phyloP scores from a whole-genome alignment of 805 yeast genomes.

The Metschnikowia vanudenii region DNA sequence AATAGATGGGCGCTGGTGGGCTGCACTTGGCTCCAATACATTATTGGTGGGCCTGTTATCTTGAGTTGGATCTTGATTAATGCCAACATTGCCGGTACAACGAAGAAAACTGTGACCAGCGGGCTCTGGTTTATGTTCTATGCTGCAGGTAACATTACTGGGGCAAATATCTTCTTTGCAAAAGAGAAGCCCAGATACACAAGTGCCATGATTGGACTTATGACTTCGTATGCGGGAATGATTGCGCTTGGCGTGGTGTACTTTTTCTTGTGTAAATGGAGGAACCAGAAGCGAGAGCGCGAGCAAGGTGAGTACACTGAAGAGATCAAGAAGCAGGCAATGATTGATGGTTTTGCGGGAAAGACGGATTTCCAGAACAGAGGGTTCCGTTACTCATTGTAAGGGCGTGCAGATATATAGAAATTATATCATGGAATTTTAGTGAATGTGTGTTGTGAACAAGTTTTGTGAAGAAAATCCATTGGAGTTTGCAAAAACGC shows the following conservation, averaged over 20 bases:
- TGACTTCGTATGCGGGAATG: conserved; percentile 47
- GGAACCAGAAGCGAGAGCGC: conserved; percentile 5
- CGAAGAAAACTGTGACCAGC: conserved; percentile 67
- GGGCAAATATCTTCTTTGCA: conserved; percentile 65
- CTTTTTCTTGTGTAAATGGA: conserved; percentile 8
- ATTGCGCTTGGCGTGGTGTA: conserved; percentile 11
- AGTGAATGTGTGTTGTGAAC: too few relatives aligned
- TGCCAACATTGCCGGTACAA: conserved; percentile 64
- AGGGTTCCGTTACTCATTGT: conserved; percentile 10
- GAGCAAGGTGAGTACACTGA: conserved; percentile 18
- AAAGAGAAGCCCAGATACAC: conserved; percentile 52
- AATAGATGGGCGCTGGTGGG: conserved; percentile 18
- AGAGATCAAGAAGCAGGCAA: conserved; percentile 11
- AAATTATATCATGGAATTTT: too few relatives aligned
- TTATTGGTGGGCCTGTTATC: conserved; percentile 14
- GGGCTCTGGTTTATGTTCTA: conserved; percentile 57
- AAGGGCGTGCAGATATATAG: background rate
- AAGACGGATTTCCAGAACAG: conserved; percentile 16
- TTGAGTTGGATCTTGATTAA: conserved; percentile 13
- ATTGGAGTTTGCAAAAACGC: too few relatives aligned
- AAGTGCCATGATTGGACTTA: conserved; percentile 56
- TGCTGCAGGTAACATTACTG: conserved; percentile 63
- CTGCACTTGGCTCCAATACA: conserved; percentile 12
- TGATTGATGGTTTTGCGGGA: conserved; percentile 15
- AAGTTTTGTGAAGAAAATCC: too few relatives aligned